Evolutionary conservation across 2,329 filamentous ascomycete species (phyloP).

Genomic region (Cercospora zeae-maydis): DNA sequence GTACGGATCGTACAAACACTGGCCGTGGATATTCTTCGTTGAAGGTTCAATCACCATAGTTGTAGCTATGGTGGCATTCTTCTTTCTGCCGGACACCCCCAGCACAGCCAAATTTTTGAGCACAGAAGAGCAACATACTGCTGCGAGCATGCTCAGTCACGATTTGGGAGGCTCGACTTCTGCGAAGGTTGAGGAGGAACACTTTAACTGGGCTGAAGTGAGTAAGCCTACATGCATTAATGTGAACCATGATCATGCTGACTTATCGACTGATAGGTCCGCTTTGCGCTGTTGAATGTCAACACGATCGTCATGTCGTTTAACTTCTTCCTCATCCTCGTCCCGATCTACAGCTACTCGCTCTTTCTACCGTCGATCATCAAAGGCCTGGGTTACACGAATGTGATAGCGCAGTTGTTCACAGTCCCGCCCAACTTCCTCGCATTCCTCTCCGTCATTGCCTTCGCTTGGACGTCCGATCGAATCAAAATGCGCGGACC

Average conservation of each 20-base stretch:
- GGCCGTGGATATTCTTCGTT: constrained; percentile 40
- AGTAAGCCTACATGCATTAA: constrained; percentile 3
- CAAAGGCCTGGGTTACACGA: constrained; percentile 41
- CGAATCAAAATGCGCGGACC: constrained; percentile 35
- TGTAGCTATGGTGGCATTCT: constrained; percentile 53
- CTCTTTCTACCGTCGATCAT: constrained; percentile 50
- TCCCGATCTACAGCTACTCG: constrained; percentile 43
- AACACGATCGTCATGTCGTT: constrained; percentile 36
- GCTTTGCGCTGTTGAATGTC: constrained; percentile 34
- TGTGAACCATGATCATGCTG: not conserved
- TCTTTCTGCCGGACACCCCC: constrained; percentile 52
- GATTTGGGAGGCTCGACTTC: constrained; percentile 34
- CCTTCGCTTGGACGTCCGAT: constrained; percentile 31
- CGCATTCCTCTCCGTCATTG: constrained; percentile 31
- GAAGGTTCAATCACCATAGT: constrained; percentile 55
- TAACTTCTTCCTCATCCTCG: constrained; percentile 37
- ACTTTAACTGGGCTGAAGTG: constrained; percentile 36
- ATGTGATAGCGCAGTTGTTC: constrained; percentile 41
- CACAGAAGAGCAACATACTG: constrained; percentile 31
- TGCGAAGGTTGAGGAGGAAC: constrained; percentile 33
- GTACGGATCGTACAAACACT: constrained; percentile 38
- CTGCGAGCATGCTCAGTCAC: constrained; percentile 31
- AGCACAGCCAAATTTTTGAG: constrained; percentile 44
- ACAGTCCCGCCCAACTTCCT: constrained; percentile 40
- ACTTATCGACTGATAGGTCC: constrained; percentile 18